Evolutionary conservation across 306 rosid genomes (phyloP).

Genomic region (Erythrophleum fordii): DNA sequence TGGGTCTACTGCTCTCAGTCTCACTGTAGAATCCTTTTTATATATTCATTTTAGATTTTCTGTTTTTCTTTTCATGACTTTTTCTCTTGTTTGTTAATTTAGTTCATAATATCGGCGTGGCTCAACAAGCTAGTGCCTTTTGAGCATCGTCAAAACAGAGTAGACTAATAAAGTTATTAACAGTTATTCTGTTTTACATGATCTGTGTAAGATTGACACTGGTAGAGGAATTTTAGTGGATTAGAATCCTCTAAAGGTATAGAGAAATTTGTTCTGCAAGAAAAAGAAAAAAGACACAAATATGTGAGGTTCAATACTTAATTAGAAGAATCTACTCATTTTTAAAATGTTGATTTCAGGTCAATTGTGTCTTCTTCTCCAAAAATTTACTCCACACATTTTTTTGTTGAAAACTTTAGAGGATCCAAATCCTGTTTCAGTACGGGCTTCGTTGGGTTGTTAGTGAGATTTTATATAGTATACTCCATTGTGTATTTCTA

Average conservation of each 20-base stretch:
- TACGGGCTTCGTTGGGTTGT: background rate
- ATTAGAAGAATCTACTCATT: background rate
- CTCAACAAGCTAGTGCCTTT: slow-evolving; percentile 24
- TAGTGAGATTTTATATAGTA: background rate
- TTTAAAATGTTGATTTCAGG: background rate
- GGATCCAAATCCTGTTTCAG: background rate
- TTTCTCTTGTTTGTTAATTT: background rate
- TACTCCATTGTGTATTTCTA: background rate
- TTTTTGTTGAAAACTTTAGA: background rate
- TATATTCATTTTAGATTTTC: background rate
- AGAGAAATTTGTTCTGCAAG: background rate
- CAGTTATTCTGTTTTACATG: background rate
- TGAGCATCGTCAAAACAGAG: slow-evolving; percentile 7
- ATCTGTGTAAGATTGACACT: slow-evolving; percentile 17
- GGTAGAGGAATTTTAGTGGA: background rate
- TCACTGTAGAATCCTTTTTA: background rate
- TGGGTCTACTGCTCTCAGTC: background rate
- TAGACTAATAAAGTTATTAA: background rate
- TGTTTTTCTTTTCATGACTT: background rate
- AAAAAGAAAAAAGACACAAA: background rate
- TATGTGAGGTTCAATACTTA: background rate
- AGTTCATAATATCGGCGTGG: background rate
- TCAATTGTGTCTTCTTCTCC: background rate
- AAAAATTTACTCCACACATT: background rate
- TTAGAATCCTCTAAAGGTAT: background rate